Conservation (phyloP, 2,329 filamentous ascomycete genomes). For the Venturia effusa region DNA sequence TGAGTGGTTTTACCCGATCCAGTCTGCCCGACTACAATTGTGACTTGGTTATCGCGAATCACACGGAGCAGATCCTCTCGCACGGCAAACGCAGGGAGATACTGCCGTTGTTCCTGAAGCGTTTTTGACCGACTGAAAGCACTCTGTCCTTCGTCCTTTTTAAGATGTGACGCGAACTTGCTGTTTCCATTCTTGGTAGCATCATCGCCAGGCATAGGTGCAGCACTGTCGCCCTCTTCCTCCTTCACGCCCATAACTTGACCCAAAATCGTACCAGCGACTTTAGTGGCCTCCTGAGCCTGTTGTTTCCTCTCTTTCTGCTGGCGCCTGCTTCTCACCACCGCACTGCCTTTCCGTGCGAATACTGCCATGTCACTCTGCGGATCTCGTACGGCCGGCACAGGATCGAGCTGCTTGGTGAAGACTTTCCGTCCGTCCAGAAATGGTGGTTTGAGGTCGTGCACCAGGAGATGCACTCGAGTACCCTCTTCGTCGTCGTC, state of each 20-base stretch:
- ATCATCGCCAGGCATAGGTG: conserved; percentile 63
- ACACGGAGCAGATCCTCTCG: conserved; percentile 85
- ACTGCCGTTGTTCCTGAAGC: conserved; percentile 82
- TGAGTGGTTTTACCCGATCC: conserved; percentile 97
- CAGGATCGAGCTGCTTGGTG: conserved; percentile 91
- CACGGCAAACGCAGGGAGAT: conserved; percentile 88
- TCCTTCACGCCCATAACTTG: conserved; percentile 96
- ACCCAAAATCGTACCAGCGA: conserved; percentile 82
- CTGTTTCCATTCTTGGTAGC: conserved; percentile 50
- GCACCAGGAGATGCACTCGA: conserved; percentile 80
- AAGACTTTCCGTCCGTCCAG: conserved; percentile 91
- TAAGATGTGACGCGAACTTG: conserved; percentile 87
- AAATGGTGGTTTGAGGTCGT: conserved; percentile 89
- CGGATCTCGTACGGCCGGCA: conserved; percentile 82
- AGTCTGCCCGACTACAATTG: conserved; percentile 94
- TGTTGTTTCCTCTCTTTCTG: conserved; percentile 90
- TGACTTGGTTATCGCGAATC: conserved; percentile 91
- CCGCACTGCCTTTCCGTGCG: conserved; percentile 84
- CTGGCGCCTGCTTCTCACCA: conserved; percentile 83
- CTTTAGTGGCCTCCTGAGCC: conserved; percentile 86
- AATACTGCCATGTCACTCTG: conserved; percentile 99
- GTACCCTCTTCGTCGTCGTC: conserved; percentile 84
- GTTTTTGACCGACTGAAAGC: conserved; percentile 90
- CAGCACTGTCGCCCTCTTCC: conserved; percentile 76
- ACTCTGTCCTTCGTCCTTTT: conserved; percentile 72